These are phyloP conservation scores for Pezicula rhizophila DNA, from an alignment of 2,329 filamentous ascomycete species.

Conservation along the genomic window DNA sequence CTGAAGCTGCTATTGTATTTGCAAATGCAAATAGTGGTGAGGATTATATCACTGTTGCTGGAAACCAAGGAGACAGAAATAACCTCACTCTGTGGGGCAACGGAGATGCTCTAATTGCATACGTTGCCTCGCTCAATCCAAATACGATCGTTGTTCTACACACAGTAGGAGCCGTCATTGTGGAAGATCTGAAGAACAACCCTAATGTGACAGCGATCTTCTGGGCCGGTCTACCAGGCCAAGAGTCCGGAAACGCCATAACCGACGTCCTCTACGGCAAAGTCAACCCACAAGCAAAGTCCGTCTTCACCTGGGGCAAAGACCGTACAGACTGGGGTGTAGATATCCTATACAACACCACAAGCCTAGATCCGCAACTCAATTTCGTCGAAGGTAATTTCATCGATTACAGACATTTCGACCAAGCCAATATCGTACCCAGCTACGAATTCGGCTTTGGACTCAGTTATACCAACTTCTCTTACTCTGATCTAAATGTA, in stretches of 20 bases:
- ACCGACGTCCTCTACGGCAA: constrained; percentile 76
- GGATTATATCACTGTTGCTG: constrained; percentile 75
- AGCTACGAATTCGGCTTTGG: constrained; percentile 79
- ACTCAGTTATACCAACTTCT: constrained; percentile 72
- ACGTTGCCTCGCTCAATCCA: constrained; percentile 68
- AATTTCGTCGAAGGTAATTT: constrained; percentile 74
- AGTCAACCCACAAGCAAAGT: constrained; percentile 69
- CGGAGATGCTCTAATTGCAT: constrained; percentile 74
- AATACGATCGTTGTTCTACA: constrained; percentile 93
- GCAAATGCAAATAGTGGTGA: constrained; percentile 83
- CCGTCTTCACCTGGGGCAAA: constrained; percentile 74
- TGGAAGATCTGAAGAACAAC: constrained; percentile 68
- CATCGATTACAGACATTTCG: constrained; percentile 76
- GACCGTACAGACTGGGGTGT: constrained; percentile 35
- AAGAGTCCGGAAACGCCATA: constrained; percentile 76
- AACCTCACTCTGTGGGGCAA: constrained; percentile 87
- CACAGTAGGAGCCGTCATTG: constrained; percentile 71
- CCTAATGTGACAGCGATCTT: constrained; percentile 79
- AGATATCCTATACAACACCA: constrained; percentile 33
- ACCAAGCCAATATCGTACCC: constrained; percentile 54
- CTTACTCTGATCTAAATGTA: constrained; percentile 58
- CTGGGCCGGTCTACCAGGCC: constrained; percentile 78
- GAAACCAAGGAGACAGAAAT: constrained; percentile 81
- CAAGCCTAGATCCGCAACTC: constrained; percentile 52
- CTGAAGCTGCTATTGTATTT: constrained; percentile 75